phyloP scores from a whole-genome alignment of 1,139 yeast genomes.

The Candida tropicalis region DNA sequence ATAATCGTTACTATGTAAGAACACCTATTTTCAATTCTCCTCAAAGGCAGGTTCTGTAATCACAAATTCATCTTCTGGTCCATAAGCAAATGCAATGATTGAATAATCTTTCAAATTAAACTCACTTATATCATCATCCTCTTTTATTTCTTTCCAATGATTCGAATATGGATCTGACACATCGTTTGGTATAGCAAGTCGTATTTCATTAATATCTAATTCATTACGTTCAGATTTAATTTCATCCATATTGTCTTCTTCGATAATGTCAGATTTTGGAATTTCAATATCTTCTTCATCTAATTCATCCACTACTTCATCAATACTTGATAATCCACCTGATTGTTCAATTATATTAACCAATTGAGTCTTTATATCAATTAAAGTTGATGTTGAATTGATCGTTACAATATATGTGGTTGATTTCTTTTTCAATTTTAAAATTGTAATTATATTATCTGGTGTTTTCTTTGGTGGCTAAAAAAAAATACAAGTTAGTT shows the following conservation, averaged over 20 bases:
- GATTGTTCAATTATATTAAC: conserved; percentile 42
- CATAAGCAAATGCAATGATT: conserved; percentile 42
- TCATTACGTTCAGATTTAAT: conserved; percentile 12
- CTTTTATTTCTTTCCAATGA: conserved; percentile 39
- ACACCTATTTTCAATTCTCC: conserved; percentile 27
- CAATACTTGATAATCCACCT: conserved; percentile 45
- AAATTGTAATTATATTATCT: conserved; percentile 25
- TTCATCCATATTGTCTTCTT: conserved; percentile 12
- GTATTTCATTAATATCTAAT: conserved; percentile 23
- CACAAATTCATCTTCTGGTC: conserved; percentile 37
- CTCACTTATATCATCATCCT: conserved; percentile 26
- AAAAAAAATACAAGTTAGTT: conserved; percentile 1
- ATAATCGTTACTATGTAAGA: background rate
- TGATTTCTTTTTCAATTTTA: conserved; percentile 47
- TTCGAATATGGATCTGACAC: conserved; percentile 41
- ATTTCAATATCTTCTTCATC: conserved; percentile 25
- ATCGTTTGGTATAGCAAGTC: conserved; percentile 46
- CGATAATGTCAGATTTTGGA: conserved; percentile 30
- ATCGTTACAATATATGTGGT: conserved; percentile 48
- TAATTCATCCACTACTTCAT: conserved; percentile 24
- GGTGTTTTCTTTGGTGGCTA: conserved; percentile 33
- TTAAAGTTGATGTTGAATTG: conserved; percentile 24
- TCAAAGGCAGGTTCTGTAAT: conserved; percentile 48
- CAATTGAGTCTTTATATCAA: conserved; percentile 34
- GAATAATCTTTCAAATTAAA: conserved; percentile 41